phyloP scores from a whole-genome alignment of 768 basidiomycete genomes.

The Mycena rosella region DNA sequence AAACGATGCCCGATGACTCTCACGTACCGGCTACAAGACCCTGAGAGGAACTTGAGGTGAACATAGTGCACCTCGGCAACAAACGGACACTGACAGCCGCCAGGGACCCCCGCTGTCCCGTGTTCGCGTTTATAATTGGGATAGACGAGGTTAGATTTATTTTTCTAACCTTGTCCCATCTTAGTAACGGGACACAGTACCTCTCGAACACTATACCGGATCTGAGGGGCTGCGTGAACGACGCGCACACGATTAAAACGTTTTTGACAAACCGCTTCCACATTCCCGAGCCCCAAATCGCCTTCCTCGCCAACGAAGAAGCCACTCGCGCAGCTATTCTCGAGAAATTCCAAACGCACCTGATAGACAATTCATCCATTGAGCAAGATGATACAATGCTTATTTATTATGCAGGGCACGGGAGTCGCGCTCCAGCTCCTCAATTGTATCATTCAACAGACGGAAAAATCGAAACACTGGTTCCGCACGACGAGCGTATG shows the following conservation, averaged over 20 bases:
- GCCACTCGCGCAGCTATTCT: slow-evolving; percentile 26
- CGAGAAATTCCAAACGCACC: slow-evolving; percentile 15
- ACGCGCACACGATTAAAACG: slow-evolving; percentile 21
- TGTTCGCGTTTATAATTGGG: slow-evolving; percentile 30
- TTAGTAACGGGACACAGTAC: slow-evolving; percentile 19
- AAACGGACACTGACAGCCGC: not conserved
- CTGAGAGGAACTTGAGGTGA: slow-evolving; percentile 4
- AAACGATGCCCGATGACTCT: slow-evolving; percentile 15
- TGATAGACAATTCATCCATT: slow-evolving; percentile 21
- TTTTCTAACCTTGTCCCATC: not conserved
- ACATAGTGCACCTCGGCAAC: not conserved
- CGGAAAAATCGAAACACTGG: slow-evolving; percentile 26
- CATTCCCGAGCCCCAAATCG: slow-evolving; percentile 31
- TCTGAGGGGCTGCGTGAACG: slow-evolving; percentile 31
- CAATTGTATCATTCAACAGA: slow-evolving; percentile 20
- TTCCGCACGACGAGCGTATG: slow-evolving; percentile 26
- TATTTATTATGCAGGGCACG: slow-evolving; percentile 32
- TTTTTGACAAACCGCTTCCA: slow-evolving; percentile 23
- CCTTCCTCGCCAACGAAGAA: slow-evolving; percentile 11
- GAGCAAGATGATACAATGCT: slow-evolving; percentile 27
- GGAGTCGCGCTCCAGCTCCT: slow-evolving; percentile 23
- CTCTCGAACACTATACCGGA: slow-evolving; percentile 22
- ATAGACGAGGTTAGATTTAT: slow-evolving; percentile 21
- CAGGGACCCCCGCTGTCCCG: slow-evolving; percentile 13
- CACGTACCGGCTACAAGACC: slow-evolving; percentile 24